Conservation (phyloP, 2,329 filamentous ascomycete species). For the Apiospora malaysiana region DNA sequence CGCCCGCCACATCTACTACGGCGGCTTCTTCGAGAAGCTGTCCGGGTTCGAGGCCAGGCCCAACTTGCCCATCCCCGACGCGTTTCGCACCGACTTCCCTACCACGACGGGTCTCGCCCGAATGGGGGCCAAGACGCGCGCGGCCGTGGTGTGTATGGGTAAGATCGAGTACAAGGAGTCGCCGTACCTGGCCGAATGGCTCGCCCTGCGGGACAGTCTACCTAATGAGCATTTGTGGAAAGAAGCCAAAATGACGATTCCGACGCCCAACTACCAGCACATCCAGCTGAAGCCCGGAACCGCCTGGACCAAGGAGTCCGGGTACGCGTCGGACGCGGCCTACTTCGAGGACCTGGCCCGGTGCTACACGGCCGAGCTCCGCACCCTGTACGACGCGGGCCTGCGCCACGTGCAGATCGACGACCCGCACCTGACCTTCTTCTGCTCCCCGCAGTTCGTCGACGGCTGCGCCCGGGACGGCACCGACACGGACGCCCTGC, state of each 20-base stretch:
- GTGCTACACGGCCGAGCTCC: slow-evolving; percentile 58
- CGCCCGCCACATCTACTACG: slow-evolving; percentile 55
- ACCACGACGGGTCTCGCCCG: slow-evolving; percentile 44
- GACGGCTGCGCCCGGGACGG: slow-evolving; percentile 61
- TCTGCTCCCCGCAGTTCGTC: slow-evolving; percentile 63
- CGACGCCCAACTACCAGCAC: slow-evolving; percentile 69
- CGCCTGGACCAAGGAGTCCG: slow-evolving; percentile 52
- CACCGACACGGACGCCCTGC: slow-evolving; percentile 55
- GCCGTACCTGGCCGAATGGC: slow-evolving; percentile 41
- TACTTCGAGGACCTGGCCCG: slow-evolving; percentile 61
- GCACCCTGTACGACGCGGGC: slow-evolving; percentile 58
- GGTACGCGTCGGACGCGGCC: slow-evolving; percentile 56
- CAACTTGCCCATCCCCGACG: slow-evolving; percentile 67
- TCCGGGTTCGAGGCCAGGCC: slow-evolving; percentile 54
- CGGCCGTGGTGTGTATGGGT: slow-evolving; percentile 43
- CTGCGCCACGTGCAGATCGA: slow-evolving; percentile 61
- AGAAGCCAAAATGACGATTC: slow-evolving; percentile 68
- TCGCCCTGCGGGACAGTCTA: slow-evolving; percentile 47
- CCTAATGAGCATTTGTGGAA: slow-evolving; percentile 62
- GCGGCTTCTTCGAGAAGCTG: slow-evolving; percentile 55
- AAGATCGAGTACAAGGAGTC: slow-evolving; percentile 50
- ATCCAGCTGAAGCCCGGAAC: slow-evolving; percentile 61
- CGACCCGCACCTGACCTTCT: slow-evolving; percentile 62
- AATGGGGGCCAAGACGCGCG: slow-evolving; percentile 41
- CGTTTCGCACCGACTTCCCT: slow-evolving; percentile 60